These are phyloP conservation scores for Malus sieversii DNA, from an alignment of 306 rosid species.

Conservation along the genomic window DNA sequence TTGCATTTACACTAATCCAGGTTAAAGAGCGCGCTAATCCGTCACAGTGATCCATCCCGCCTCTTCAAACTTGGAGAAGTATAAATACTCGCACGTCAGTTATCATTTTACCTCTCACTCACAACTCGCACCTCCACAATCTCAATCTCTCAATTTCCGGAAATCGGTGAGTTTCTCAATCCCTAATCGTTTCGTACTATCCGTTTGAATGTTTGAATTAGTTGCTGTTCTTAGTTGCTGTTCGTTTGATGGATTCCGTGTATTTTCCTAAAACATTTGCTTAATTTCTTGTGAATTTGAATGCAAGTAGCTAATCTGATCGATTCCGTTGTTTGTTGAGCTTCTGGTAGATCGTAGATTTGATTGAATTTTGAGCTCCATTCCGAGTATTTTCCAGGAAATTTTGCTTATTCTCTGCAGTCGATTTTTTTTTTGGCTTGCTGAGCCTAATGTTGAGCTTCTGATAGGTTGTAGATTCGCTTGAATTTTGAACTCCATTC, in stretches of 20 bases:
- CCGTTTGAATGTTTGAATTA: not conserved
- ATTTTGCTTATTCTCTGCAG: not conserved
- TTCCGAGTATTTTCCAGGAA: not conserved
- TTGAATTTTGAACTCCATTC: not conserved
- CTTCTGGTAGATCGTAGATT: not conserved
- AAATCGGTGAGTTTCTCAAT: not conserved
- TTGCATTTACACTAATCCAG: not conserved
- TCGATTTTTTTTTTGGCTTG: not conserved
- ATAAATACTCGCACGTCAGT: not conserved
- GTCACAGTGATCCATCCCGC: not conserved
- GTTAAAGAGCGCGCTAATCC: not conserved
- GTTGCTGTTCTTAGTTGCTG: not conserved
- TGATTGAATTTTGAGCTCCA: not conserved
- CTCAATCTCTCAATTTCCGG: slow-evolving; percentile 4
- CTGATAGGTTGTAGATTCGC: not conserved
- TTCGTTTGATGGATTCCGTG: not conserved
- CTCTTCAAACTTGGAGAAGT: not conserved
- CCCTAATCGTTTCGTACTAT: not conserved
- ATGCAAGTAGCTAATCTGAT: slow-evolving; percentile 1
- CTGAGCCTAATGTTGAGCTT: not conserved
- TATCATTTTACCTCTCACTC: not conserved
- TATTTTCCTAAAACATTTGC: not conserved
- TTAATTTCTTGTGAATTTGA: slow-evolving; percentile 3
- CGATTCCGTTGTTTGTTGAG: not conserved
- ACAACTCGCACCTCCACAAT: not conserved